A percentile compares a stretch with the other conserved stretches of the same genome.
phyloP scores from a whole-genome alignment of 1,284 basidiomycete genomes.

The Spongiforma sp. region DNA sequence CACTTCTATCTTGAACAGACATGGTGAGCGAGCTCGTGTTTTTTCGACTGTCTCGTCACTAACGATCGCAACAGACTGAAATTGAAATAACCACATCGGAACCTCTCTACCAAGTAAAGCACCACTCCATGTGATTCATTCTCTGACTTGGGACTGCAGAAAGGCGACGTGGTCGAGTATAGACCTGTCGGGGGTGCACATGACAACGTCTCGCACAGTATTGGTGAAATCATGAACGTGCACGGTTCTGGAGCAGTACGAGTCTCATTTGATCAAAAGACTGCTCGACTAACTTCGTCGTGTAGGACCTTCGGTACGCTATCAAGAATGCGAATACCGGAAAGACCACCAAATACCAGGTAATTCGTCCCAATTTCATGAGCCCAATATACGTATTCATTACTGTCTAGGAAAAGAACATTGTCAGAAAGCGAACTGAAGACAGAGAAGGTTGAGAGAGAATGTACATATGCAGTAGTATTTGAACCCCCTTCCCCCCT shows the following conservation, averaged over 20 bases:
- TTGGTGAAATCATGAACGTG: slow-evolving; percentile 43
- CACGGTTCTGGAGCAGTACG: slow-evolving; percentile 36
- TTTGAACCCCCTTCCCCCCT: too few species aligned
- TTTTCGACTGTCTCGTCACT: background rate
- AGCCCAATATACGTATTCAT: too few species aligned
- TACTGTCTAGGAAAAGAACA: slow-evolving; percentile 49
- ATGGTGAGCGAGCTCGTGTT: slow-evolving; percentile 14
- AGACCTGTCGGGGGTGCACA: slow-evolving; percentile 45
- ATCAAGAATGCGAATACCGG: slow-evolving; percentile 52
- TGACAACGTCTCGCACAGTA: slow-evolving; percentile 46
- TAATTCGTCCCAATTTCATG: too few species aligned
- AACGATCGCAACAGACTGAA: slow-evolving; percentile 17
- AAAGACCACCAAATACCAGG: slow-evolving; percentile 47
- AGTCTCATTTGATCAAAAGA: background rate
- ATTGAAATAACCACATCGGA: slow-evolving; percentile 16
- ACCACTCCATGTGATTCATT: accelerated
- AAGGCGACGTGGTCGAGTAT: slow-evolving; percentile 50
- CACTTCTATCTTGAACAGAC: background rate
- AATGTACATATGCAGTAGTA: background rate
- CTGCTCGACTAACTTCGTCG: background rate
- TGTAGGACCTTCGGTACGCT: slow-evolving; percentile 39
- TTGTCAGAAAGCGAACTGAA: slow-evolving; percentile 39
- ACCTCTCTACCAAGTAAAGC: slow-evolving; percentile 28
- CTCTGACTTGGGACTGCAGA: slow-evolving; percentile 29
- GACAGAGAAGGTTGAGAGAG: background rate